Percentiles rank a stretch among this genome's conserved stretches.
Evolutionary conservation across 2,329 filamentous ascomycete species (phyloP).

Genomic region (Cladosporium cucumerinum): DNA sequence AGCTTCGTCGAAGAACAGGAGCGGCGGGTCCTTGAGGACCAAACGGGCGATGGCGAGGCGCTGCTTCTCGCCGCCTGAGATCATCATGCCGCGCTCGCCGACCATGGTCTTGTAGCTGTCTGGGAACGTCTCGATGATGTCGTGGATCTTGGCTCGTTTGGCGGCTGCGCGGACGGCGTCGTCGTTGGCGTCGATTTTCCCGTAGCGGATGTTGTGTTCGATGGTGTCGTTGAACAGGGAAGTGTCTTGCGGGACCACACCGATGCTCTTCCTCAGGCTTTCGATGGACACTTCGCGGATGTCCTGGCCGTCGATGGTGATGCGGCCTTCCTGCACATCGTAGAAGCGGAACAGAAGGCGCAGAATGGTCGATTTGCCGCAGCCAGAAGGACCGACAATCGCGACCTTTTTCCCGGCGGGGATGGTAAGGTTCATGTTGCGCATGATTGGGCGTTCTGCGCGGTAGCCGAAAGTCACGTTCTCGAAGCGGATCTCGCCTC

Average conservation of each 20-base stretch:
- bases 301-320: slow-evolving; percentile 90
- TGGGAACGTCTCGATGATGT: slow-evolving; percentile 74
- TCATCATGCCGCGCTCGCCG: slow-evolving; percentile 94
- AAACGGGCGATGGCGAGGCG: slow-evolving; percentile 78
- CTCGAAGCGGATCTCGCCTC: slow-evolving; percentile 89
- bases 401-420: slow-evolving; percentile 95
- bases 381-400: slow-evolving; percentile 90
- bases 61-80: slow-evolving; percentile 90
- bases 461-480: slow-evolving; percentile 95
- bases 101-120: slow-evolving; percentile 86
- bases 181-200: slow-evolving; percentile 69
- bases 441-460: slow-evolving; percentile 79
- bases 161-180: slow-evolving; percentile 76
- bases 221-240: slow-evolving; percentile 97
- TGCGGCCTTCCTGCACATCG: slow-evolving; percentile 78
- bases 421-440: slow-evolving; percentile 80
- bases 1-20: slow-evolving; percentile 94
- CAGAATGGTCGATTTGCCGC: slow-evolving; percentile 91
- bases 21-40: slow-evolving; percentile 81
- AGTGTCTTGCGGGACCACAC: slow-evolving; percentile 95
- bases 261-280: slow-evolving; percentile 78
- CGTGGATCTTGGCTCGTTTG: slow-evolving; percentile 77
- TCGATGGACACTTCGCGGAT: slow-evolving; percentile 78
- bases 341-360: slow-evolving; percentile 92
- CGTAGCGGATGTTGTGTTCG: slow-evolving; percentile 92